Percentiles rank a stretch among this genome's conserved stretches.
Conservation (phyloP, 768 basidiomycete species). For the Boletus vinaceobasis region DNA sequence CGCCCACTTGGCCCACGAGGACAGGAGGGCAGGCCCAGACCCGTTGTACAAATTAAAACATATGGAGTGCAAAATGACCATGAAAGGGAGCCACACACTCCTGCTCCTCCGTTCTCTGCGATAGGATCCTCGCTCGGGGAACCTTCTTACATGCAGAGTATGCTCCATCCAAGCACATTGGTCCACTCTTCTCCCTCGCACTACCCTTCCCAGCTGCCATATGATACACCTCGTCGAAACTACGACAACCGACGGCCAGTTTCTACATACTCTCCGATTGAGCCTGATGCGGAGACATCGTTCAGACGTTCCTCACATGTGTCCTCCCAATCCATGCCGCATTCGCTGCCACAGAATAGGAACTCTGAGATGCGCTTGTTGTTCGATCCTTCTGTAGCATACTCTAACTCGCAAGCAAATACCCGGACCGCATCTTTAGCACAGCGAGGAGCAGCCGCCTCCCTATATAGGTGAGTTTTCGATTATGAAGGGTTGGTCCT, state of each 20-base stretch:
- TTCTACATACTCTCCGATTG: slow-evolving; percentile 1
- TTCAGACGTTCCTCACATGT: slow-evolving; percentile 20
- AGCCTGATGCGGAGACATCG: slow-evolving; percentile 12
- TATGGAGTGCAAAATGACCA: not conserved
- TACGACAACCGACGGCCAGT: slow-evolving; percentile 4
- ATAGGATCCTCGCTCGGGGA: slow-evolving; percentile 36
- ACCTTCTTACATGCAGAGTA: slow-evolving; percentile 30
- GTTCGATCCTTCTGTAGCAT: slow-evolving; percentile 51
- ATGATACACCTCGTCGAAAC: slow-evolving; percentile 16
- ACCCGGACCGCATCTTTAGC: not conserved
- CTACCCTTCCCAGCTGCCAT: slow-evolving; percentile 21
- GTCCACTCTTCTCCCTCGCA: slow-evolving; percentile 18
- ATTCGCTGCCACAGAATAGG: slow-evolving; percentile 2
- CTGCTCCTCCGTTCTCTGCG: slow-evolving; percentile 37
- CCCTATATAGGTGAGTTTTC: slow-evolving; percentile 57
- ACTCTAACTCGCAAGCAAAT: slow-evolving; percentile 27
- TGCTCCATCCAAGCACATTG: slow-evolving; percentile 21
- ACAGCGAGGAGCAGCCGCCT: slow-evolving; percentile 28
- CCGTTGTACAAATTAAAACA: slow-evolving; percentile 7
- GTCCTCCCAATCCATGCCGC: not conserved
- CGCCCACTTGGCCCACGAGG: not conserved
- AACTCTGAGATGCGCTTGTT: slow-evolving; percentile 18
- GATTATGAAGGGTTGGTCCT: not conserved
- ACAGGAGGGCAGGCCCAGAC: not conserved
- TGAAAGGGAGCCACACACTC: slow-evolving; percentile 8